Percentiles rank a stretch among this genome's conserved stretches.
phyloP scores from a whole-genome alignment of 2,329 filamentous ascomycete genomes.

The Epichloe uncinata region DNA sequence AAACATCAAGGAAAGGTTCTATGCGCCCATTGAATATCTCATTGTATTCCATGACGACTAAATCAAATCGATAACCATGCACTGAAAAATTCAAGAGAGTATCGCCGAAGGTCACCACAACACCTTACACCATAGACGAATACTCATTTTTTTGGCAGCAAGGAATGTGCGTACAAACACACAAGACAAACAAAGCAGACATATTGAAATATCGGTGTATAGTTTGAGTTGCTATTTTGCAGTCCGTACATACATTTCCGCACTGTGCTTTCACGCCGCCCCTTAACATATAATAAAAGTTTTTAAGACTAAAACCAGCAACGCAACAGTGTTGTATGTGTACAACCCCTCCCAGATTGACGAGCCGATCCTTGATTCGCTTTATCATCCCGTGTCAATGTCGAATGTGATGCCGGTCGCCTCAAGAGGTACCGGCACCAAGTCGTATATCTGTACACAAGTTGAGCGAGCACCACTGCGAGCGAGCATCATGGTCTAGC shows the following conservation, averaged over 20 bases:
- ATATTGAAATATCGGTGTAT: background rate
- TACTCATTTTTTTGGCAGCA: too few relatives aligned
- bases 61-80: too few relatives aligned
- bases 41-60: too few relatives aligned
- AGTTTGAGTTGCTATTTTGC: conserved; percentile 3
- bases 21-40: too few relatives aligned
- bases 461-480: background rate
- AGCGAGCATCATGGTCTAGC: too few relatives aligned
- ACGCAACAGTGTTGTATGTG: background rate
- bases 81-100: too few relatives aligned
- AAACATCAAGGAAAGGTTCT: too few relatives aligned
- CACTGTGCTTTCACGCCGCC: background rate
- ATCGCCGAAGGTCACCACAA: too few relatives aligned
- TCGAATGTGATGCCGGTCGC: background rate
- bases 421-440: background rate
- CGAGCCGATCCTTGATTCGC: background rate
- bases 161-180: background rate
- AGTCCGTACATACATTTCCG: conserved; percentile 5
- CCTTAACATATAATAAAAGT: conserved; percentile 3
- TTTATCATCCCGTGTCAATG: background rate
- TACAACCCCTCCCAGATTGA: background rate
- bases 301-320: conserved; percentile 1
- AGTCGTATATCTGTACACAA: background rate
- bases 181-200: background rate
- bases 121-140: too few relatives aligned